These are phyloP conservation scores for Talaromyces trachyspermus DNA, from an alignment of 495 filamentous ascomycete genomes.

Conservation along the genomic window DNA sequence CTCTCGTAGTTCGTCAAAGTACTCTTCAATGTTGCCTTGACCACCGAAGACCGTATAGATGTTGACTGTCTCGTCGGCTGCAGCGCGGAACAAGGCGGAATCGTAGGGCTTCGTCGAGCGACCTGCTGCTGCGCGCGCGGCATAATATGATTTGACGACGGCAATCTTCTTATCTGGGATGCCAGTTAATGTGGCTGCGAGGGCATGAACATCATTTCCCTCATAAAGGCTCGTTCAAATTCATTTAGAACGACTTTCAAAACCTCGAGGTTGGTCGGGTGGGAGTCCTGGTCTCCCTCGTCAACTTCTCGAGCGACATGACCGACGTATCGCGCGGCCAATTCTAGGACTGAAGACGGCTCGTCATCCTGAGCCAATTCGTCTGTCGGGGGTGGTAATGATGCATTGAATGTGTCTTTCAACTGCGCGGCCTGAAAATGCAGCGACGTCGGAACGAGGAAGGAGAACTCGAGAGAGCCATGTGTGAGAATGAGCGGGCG, in stretches of 20 bases:
- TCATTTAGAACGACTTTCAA: slow-evolving; percentile 84
- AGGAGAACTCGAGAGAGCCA: slow-evolving; percentile 89
- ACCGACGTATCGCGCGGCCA: slow-evolving; percentile 87
- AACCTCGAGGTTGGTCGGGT: slow-evolving; percentile 78
- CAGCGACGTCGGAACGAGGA: slow-evolving; percentile 86
- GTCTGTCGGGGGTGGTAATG: slow-evolving; percentile 84
- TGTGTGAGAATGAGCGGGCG: slow-evolving; percentile 83
- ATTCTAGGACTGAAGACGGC: slow-evolving; percentile 83
- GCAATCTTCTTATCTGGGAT: slow-evolving; percentile 82
- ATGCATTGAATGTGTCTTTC: slow-evolving; percentile 75
- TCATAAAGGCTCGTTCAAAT: slow-evolving; percentile 90
- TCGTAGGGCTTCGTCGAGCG: slow-evolving; percentile 81
- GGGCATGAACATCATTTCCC: slow-evolving; percentile 94
- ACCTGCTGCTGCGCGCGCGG: slow-evolving; percentile 73
- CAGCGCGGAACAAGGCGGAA: slow-evolving; percentile 85
- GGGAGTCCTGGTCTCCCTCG: slow-evolving; percentile 81
- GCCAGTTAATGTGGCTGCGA: slow-evolving; percentile 77
- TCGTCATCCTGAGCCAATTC: slow-evolving; percentile 97
- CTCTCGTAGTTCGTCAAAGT: slow-evolving; percentile 93
- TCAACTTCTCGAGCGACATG: slow-evolving; percentile 80
- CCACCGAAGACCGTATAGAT: slow-evolving; percentile 94
- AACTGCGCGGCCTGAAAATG: slow-evolving; percentile 94
- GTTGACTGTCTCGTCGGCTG: slow-evolving; percentile 65
- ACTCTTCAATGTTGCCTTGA: slow-evolving; percentile 99
- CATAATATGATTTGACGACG: slow-evolving; percentile 83